These are phyloP conservation scores for Mortierella sp. DNA, from an alignment of 371 early-diverging fungal genomes.

Conservation along the genomic window DNA sequence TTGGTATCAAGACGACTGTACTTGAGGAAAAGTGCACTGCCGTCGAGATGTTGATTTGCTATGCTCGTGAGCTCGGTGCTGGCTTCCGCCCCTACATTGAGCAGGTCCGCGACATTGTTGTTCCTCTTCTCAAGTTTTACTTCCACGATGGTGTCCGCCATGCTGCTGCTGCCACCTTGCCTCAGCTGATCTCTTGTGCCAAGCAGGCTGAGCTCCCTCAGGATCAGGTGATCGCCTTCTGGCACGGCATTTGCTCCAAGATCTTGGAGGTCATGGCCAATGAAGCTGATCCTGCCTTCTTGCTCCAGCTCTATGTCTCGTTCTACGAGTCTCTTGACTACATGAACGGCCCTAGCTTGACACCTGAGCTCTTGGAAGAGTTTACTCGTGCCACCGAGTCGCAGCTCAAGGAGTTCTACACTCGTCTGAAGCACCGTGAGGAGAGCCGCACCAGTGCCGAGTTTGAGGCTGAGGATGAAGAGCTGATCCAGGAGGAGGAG, in stretches of 20 bases:
- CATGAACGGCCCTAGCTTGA: constrained; percentile 75
- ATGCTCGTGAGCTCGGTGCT: constrained; percentile 90
- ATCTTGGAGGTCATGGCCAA: constrained; percentile 72
- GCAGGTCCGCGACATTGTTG: constrained; percentile 81
- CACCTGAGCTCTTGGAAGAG: constrained; percentile 65
- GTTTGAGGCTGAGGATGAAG: constrained; percentile 92
- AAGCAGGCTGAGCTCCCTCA: constrained; percentile 62
- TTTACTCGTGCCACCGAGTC: constrained; percentile 73
- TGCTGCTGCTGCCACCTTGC: constrained; percentile 87
- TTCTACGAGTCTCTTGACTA: constrained; percentile 80
- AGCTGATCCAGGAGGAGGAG: constrained; percentile 83
- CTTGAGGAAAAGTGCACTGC: constrained; percentile 98
- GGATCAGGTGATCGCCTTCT: constrained; percentile 60
- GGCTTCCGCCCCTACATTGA: constrained; percentile 89
- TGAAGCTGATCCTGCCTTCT: constrained; percentile 84
- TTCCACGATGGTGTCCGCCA: constrained; percentile 96
- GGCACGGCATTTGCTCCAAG: constrained; percentile 75
- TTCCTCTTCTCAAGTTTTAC: constrained; percentile 93
- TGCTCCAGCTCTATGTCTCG: constrained; percentile 78
- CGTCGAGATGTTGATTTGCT: constrained; percentile 96
- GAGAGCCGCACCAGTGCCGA: constrained; percentile 78
- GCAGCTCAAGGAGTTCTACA: constrained; percentile 77
- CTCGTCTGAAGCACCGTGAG: constrained; percentile 76
- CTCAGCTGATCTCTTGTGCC: constrained; percentile 77
- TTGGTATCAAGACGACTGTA: constrained; percentile 94